Evolutionary conservation across 805 yeast genomes (phyloP).

Genomic region (Torulaspora microellipsoides): DNA sequence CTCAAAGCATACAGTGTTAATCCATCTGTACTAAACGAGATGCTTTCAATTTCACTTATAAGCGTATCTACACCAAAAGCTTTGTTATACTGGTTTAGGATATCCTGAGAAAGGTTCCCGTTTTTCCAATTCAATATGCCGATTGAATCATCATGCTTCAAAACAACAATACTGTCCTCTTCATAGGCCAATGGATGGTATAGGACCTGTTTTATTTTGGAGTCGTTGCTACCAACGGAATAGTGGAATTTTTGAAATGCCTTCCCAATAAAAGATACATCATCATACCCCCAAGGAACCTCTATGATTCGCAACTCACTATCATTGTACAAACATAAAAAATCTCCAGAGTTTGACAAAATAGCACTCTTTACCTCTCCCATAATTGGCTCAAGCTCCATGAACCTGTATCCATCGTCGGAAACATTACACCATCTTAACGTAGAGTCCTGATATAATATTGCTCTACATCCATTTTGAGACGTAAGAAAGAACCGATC

Average conservation of each 20-base stretch:
- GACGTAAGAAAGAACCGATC: constrained; percentile 20
- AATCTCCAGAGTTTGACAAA: constrained; percentile 19
- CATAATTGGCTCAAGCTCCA: constrained; percentile 11
- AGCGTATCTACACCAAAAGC: constrained; percentile 23
- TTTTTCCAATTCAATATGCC: constrained; percentile 20
- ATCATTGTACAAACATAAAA: constrained; percentile 20
- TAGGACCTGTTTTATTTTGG: constrained; percentile 37
- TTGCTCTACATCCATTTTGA: constrained; percentile 14
- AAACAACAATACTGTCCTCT: constrained; percentile 23
- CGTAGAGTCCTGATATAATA: constrained; percentile 18
- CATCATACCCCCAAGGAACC: constrained; percentile 25
- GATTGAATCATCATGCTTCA: constrained; percentile 26
- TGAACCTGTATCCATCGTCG: constrained; percentile 12
- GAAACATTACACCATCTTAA: constrained; percentile 21
- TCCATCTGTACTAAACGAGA: constrained; percentile 38
- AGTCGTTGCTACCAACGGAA: neutral
- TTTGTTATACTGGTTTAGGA: constrained; percentile 9
- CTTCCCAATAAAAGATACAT: constrained; percentile 4
- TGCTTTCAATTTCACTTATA: constrained; percentile 20
- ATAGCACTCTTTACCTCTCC: constrained; percentile 9
- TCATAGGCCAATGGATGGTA: constrained; percentile 40
- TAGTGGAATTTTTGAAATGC: constrained; percentile 11
- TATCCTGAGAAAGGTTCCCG: neutral
- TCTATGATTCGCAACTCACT: constrained; percentile 22
- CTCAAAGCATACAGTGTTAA: constrained; percentile 50